Conservation (phyloP, 116 monocot species). For the Posidonia oceanica region DNA sequence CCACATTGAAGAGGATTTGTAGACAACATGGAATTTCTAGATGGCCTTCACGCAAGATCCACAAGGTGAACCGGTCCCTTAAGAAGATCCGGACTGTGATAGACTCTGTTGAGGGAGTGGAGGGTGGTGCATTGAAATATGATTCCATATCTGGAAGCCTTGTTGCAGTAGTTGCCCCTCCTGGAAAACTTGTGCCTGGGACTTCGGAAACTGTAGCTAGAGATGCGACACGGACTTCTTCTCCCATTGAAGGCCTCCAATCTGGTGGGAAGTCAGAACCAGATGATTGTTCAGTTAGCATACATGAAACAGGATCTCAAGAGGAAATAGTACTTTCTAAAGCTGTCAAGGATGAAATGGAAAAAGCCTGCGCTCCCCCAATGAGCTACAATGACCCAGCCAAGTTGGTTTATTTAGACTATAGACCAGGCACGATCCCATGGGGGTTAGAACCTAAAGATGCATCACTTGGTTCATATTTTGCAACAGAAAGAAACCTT, state of each 20-base stretch:
- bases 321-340: neutral
- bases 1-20: slow-evolving; percentile 91
- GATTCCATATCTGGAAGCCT: slow-evolving; percentile 72
- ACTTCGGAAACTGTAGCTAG: neutral
- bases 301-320: neutral
- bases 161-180: slow-evolving; percentile 39
- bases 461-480: neutral
- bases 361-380: neutral
- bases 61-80: slow-evolving; percentile 82
- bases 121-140: slow-evolving; percentile 67
- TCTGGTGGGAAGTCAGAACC: neutral
- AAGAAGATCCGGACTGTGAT: slow-evolving; percentile 86
- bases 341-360: slow-evolving; percentile 3
- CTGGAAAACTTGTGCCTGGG: neutral
- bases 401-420: slow-evolving; percentile 3
- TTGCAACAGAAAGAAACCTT: neutral
- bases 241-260: neutral
- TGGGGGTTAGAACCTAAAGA: slow-evolving; percentile 10
- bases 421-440: neutral
- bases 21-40: slow-evolving; percentile 82
- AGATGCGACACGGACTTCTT: neutral
- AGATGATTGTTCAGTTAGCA: slow-evolving; percentile 2
- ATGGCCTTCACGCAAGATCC: slow-evolving; percentile 99
- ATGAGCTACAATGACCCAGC: neutral
- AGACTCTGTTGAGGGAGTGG: slow-evolving; percentile 84